These are phyloP conservation scores for Xanthoparmelia taractica DNA, from an alignment of 495 filamentous ascomycete genomes.

Conservation along the genomic window DNA sequence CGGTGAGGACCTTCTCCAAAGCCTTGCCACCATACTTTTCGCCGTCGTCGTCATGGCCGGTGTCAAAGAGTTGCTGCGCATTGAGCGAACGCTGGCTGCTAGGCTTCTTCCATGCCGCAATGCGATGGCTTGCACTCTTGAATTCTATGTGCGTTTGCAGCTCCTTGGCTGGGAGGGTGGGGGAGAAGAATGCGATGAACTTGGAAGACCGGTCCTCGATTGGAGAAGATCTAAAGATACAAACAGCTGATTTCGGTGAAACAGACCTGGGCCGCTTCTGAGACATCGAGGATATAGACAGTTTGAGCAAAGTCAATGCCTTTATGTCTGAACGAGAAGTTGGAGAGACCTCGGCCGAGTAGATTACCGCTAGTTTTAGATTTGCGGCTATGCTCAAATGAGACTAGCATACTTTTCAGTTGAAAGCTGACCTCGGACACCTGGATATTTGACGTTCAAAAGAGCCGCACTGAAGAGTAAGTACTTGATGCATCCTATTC, in stretches of 20 bases:
- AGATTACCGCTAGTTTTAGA: neutral
- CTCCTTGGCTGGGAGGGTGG: slow-evolving; percentile 27
- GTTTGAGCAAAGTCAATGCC: neutral
- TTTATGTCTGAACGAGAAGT: too few relatives aligned
- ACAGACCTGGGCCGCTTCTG: neutral
- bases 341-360: neutral
- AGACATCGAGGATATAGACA: slow-evolving; percentile 6
- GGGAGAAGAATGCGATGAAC: slow-evolving; percentile 38
- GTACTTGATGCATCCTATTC: too few relatives aligned
- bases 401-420: neutral
- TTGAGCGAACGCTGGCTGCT: slow-evolving; percentile 19
- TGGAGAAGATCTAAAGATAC: slow-evolving; percentile 30
- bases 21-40: slow-evolving; percentile 36
- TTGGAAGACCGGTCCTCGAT: slow-evolving; percentile 35
- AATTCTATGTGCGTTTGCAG: slow-evolving; percentile 33
- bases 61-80: slow-evolving; percentile 23
- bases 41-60: slow-evolving; percentile 40
- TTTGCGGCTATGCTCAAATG: neutral
- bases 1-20: slow-evolving; percentile 33
- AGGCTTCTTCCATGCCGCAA: slow-evolving; percentile 35
- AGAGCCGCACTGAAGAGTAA: too few relatives aligned
- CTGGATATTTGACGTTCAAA: too few relatives aligned
- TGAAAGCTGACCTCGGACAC: too few relatives aligned
- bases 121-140: slow-evolving; percentile 34
- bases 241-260: neutral